Percentiles rank a stretch among this genome's conserved stretches.
Conservation (phyloP, 176 grass and related monocot species). For the Raddia distichophylla region DNA sequence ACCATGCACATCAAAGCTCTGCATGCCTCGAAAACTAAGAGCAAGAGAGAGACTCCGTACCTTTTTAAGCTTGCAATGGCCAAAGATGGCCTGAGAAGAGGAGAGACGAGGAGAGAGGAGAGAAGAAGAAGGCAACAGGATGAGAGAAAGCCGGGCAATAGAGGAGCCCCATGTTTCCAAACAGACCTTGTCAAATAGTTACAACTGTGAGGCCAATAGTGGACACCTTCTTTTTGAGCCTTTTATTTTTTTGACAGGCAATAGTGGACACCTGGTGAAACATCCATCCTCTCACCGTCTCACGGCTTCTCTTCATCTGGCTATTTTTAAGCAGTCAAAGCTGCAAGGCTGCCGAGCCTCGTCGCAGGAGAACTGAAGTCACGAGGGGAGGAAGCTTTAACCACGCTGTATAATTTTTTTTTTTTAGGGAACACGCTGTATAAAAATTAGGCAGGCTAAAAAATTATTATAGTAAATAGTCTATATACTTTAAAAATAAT, state of each 20-base stretch:
- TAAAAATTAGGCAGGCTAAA: too few species aligned
- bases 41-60: constrained; percentile 16
- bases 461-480: too few species aligned
- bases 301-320: neutral
- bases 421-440: too few species aligned
- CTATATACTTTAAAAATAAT: too few species aligned
- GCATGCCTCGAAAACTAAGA: constrained; percentile 44
- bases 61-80: constrained; percentile 34
- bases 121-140: neutral
- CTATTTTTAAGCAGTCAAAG: constrained; percentile 35
- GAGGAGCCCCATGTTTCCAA: constrained; percentile 47
- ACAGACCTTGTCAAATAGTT: constrained; percentile 51
- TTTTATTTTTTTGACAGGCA: too few species aligned
- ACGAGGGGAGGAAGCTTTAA: neutral
- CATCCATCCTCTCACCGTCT: constrained; percentile 18
- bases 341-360: neutral
- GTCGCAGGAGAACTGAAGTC: neutral
- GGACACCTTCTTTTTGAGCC: constrained; percentile 7
- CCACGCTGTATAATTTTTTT: neutral
- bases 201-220: neutral
- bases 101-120: neutral
- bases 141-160: constrained; percentile 58
- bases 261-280: constrained; percentile 34
- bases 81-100: constrained; percentile 29
- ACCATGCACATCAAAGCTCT: neutral